These are phyloP conservation scores for Catenaria anguillulae DNA, from an alignment of 371 early-diverging fungal genomes.

Conservation along the genomic window DNA sequence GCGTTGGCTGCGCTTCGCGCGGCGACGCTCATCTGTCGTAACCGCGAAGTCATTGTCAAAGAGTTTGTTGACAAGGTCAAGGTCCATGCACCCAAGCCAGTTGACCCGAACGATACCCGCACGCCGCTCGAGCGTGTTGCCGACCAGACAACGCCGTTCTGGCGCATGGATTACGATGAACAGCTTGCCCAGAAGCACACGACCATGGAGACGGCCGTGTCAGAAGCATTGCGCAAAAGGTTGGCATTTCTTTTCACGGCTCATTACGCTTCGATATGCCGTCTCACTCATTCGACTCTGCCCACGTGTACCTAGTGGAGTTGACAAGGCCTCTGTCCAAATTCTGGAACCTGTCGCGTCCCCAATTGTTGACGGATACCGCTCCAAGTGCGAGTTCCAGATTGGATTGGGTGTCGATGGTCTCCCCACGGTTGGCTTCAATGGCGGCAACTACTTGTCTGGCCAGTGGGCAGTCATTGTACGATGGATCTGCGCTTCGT, in stretches of 20 bases:
- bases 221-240: slow-evolving; percentile 14
- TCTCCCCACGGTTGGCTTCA: slow-evolving; percentile 50
- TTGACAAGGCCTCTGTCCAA: too few relatives aligned
- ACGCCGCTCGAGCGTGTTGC: slow-evolving; percentile 3
- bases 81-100: not conserved
- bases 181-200: slow-evolving; percentile 22
- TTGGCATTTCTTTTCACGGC: not conserved
- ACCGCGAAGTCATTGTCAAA: not conserved
- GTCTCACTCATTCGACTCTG: too few relatives aligned
- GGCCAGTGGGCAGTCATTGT: slow-evolving; percentile 38
- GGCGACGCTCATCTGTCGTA: not conserved
- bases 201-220: slow-evolving; percentile 13
- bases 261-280: too few relatives aligned
- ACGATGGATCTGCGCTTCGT: not conserved
- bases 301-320: too few relatives aligned
- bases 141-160: slow-evolving; percentile 7
- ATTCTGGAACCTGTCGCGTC: slow-evolving; percentile 31
- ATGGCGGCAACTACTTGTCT: slow-evolving; percentile 45
- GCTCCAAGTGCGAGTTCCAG: slow-evolving; percentile 70
- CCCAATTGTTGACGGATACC: slow-evolving; percentile 46
- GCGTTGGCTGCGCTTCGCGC: not conserved
- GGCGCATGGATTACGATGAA: slow-evolving; percentile 21
- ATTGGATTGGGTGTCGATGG: slow-evolving; percentile 47
- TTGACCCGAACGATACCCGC: not conserved
- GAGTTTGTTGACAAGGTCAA: not conserved